Conservation (phyloP, 345 rosid genomes). For the Acer saccharum region DNA sequence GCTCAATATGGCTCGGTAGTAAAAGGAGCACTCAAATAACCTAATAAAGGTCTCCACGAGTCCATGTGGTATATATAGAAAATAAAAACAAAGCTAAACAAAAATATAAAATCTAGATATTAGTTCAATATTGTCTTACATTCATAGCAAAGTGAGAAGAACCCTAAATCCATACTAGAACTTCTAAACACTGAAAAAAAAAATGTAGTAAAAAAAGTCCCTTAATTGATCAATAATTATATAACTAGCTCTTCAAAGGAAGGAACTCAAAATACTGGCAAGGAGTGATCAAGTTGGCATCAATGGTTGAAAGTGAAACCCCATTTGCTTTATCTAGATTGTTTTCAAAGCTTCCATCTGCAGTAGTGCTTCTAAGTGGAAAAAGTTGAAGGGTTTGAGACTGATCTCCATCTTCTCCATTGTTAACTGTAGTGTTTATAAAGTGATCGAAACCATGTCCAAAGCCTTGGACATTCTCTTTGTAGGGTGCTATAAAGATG, state of each 20-base stretch:
- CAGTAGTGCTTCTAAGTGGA: constrained; percentile 46
- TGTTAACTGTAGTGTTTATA: constrained; percentile 17
- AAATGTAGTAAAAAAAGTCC: not conserved
- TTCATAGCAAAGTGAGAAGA: constrained; percentile 16
- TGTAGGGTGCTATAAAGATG: constrained; percentile 37
- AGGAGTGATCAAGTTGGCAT: constrained; percentile 32
- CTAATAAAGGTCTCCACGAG: no score
- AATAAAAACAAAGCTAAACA: constrained; percentile 36
- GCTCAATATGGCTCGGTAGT: no score
- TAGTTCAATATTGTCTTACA: constrained; percentile 22
- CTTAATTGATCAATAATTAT: not conserved
- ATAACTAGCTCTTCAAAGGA: constrained; percentile 62
- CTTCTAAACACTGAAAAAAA: not conserved
- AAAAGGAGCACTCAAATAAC: no score
- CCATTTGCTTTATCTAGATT: constrained; percentile 38
- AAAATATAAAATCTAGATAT: constrained; percentile 32
- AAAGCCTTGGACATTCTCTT: constrained; percentile 30
- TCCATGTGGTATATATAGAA: no score
- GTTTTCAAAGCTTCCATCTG: constrained; percentile 25
- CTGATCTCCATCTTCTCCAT: constrained; percentile 33
- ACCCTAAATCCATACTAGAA: not conserved
- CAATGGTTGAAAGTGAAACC: constrained; percentile 27
- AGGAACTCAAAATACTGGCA: constrained; percentile 79
- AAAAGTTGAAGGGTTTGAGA: constrained; percentile 73
- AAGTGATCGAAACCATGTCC: constrained; percentile 12